A percentile compares a stretch with the other conserved stretches of the same genome.
Conservation (phyloP, 352 stramenopile genomes). For the Phytophthora hibernalis region DNA sequence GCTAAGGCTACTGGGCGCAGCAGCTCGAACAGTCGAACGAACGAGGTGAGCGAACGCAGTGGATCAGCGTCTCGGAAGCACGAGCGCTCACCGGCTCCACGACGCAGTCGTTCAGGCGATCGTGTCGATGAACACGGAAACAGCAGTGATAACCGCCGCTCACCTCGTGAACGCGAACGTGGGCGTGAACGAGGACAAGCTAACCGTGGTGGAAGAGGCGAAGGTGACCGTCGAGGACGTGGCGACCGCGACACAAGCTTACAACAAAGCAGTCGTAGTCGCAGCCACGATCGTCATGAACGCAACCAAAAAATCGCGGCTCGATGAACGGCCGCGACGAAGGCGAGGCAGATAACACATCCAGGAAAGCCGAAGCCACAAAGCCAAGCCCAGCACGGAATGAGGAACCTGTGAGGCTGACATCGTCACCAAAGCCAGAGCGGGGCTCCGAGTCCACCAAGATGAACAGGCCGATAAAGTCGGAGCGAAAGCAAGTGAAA, state of each 20-base stretch:
- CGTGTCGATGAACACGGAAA: slow-evolving; percentile 35
- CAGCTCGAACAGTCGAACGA: slow-evolving; percentile 28
- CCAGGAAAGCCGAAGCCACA: slow-evolving; percentile 15
- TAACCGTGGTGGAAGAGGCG: slow-evolving; percentile 33
- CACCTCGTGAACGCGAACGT: slow-evolving; percentile 46
- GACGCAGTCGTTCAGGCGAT: slow-evolving; percentile 52
- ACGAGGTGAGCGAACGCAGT: slow-evolving; percentile 33
- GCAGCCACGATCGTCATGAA: slow-evolving; percentile 39
- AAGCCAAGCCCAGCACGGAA: slow-evolving; percentile 24
- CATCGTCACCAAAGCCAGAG: slow-evolving; percentile 25
- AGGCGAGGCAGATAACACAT: slow-evolving; percentile 8
- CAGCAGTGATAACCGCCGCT: slow-evolving; percentile 30
- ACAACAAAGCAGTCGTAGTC: slow-evolving; percentile 29
- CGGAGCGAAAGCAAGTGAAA: slow-evolving; percentile 24
- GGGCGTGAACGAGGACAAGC: slow-evolving; percentile 35
- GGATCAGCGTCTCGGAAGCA: slow-evolving; percentile 38
- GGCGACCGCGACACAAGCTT: slow-evolving; percentile 19
- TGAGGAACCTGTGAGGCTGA: slow-evolving; percentile 26
- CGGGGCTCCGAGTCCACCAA: slow-evolving; percentile 16
- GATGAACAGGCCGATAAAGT: slow-evolving; percentile 22
- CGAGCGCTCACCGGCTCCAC: slow-evolving; percentile 36
- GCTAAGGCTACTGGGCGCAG: slow-evolving; percentile 13
- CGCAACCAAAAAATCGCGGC: slow-evolving; percentile 25
- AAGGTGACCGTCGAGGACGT: slow-evolving; percentile 31
- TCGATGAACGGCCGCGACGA: slow-evolving; percentile 30